Evolutionary conservation across 208 protist genomes (phyloP).

Genomic region (Wallacemonas collosoma): DNA sequence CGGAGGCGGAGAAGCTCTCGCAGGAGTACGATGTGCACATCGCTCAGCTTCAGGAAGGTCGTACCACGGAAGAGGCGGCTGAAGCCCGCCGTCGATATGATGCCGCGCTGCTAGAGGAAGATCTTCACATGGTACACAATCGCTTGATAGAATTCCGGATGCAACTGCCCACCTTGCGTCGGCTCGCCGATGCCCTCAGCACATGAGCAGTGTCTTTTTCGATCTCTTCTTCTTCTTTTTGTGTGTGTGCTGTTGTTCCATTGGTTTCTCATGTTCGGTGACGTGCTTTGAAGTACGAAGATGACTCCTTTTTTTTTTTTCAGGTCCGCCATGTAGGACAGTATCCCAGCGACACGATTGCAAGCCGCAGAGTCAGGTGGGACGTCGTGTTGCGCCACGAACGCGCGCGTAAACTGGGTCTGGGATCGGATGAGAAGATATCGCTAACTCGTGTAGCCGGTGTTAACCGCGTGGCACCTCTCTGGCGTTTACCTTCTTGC

Average conservation of each 20-base stretch:
- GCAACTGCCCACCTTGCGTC: constrained; percentile 37
- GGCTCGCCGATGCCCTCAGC: constrained; percentile 30
- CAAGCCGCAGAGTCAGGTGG: no score
- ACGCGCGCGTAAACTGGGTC: no score
- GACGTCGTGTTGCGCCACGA: no score
- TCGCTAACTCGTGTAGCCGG: no score
- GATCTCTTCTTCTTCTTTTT: neutral
- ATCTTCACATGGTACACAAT: constrained; percentile 22
- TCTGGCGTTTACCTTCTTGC: no score
- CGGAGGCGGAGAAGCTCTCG: constrained; percentile 23
- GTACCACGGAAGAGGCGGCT: constrained; percentile 1
- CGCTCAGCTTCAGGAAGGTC: constrained; percentile 3
- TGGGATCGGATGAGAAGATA: no score
- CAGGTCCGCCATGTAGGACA: no score
- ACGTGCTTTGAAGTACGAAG: no score
- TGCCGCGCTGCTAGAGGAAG: constrained; percentile 26
- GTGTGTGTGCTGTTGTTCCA: neutral
- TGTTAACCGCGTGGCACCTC: no score
- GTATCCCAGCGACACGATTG: no score
- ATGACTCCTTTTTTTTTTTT: no score
- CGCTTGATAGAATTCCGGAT: constrained; percentile 29
- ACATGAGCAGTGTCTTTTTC: constrained; percentile 13
- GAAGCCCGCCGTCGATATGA: constrained; percentile 31
- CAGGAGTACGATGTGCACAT: constrained; percentile 33
- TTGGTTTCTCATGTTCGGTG: neutral